Evolutionary conservation across 352 stramenopile genomes (phyloP).

Genomic region (Phytophthora tentaculata): DNA sequence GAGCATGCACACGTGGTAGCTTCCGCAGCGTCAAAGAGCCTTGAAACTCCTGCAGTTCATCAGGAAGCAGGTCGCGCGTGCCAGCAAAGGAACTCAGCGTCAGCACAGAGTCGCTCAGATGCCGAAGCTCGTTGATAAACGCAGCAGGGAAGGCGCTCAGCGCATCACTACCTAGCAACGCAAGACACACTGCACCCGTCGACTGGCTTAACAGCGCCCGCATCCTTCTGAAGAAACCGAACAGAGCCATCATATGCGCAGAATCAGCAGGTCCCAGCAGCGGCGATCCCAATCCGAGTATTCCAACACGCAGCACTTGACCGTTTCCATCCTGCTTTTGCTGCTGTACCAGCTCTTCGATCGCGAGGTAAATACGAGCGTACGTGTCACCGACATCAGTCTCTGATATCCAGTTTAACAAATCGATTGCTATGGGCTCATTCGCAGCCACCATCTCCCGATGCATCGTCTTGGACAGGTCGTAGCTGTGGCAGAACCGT

Average conservation of each 20-base stretch:
- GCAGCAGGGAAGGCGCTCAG: constrained; percentile 31
- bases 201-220: constrained; percentile 30
- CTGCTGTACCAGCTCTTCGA: constrained; percentile 32
- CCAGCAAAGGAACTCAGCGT: constrained; percentile 66
- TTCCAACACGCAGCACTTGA: constrained; percentile 51
- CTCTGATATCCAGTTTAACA: constrained; percentile 8
- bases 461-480: constrained; percentile 69
- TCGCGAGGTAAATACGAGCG: constrained; percentile 27
- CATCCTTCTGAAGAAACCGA: constrained; percentile 45
- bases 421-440: constrained; percentile 41
- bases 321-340: constrained; percentile 2
- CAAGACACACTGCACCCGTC: constrained; percentile 36
- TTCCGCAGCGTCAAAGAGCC: constrained; percentile 64
- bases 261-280: constrained; percentile 38
- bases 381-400: constrained; percentile 31
- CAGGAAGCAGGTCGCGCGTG: constrained; percentile 58
- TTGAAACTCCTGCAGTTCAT: constrained; percentile 67
- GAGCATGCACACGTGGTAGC: constrained; percentile 60
- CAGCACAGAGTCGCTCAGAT: constrained; percentile 65
- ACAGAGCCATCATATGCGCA: constrained; percentile 51
- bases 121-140: constrained; percentile 56
- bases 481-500: constrained; percentile 80
- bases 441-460: constrained; percentile 53
- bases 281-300: constrained; percentile 54
- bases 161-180: constrained; percentile 34